Evolutionary conservation across 2,329 filamentous ascomycete genomes (phyloP).

Genomic region (Pestalotiopsis sp.): DNA sequence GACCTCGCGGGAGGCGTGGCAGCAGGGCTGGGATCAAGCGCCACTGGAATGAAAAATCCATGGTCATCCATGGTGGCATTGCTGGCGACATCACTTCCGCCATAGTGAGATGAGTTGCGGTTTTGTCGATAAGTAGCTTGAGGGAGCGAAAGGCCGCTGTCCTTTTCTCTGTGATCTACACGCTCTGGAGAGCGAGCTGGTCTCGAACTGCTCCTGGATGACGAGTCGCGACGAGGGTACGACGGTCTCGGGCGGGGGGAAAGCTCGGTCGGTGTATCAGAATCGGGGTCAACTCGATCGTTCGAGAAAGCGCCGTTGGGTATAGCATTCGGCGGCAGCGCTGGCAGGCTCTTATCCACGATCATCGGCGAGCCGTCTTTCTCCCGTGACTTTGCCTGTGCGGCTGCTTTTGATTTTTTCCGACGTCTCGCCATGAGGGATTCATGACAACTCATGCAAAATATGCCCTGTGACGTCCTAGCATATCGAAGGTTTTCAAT

Average conservation of each 20-base stretch:
- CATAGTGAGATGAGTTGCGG: slow-evolving; percentile 70
- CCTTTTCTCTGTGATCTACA: slow-evolving; percentile 41
- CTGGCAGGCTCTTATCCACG: slow-evolving; percentile 90
- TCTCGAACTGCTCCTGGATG: slow-evolving; percentile 56
- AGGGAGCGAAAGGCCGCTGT: slow-evolving; percentile 70
- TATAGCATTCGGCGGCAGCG: slow-evolving; percentile 77
- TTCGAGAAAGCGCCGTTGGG: slow-evolving; percentile 64
- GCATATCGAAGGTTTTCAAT: slow-evolving; percentile 98
- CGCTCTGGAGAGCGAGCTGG: slow-evolving; percentile 59
- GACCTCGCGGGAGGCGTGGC: slow-evolving; percentile 58
- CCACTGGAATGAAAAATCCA: slow-evolving; percentile 77
- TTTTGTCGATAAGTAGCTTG: slow-evolving; percentile 78
- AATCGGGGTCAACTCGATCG: slow-evolving; percentile 61
- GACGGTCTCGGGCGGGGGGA: slow-evolving; percentile 62
- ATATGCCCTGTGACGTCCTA: slow-evolving; percentile 95
- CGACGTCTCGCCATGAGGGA: slow-evolving; percentile 89
- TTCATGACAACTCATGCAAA: slow-evolving; percentile 99
- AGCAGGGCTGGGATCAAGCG: slow-evolving; percentile 69
- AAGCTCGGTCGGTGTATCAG: slow-evolving; percentile 69
- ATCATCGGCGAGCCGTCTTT: slow-evolving; percentile 69
- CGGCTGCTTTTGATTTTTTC: slow-evolving; percentile 78
- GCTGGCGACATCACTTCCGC: slow-evolving; percentile 45
- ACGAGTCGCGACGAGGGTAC: slow-evolving; percentile 55
- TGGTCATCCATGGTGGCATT: slow-evolving; percentile 58
- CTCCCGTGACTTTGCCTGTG: slow-evolving; percentile 62